Conservation (phyloP, 2,329 filamentous ascomycete genomes). For the Parastagonospora nodorum region DNA sequence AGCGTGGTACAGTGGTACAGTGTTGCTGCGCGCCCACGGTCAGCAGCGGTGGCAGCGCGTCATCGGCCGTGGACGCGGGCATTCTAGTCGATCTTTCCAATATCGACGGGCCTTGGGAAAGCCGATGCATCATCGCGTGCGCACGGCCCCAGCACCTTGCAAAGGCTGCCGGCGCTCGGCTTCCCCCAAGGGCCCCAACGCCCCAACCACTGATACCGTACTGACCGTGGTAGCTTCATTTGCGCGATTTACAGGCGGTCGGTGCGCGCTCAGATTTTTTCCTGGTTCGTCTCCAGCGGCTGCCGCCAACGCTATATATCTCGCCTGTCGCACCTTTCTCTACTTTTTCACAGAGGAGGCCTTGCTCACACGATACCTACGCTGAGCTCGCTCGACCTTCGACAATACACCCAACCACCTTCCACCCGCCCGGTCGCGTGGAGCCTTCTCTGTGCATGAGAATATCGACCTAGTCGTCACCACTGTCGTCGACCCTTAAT, state of each 20-base stretch:
- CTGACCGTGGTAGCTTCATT: constrained; percentile 11
- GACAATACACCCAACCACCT: constrained; percentile 15
- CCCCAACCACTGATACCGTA: constrained; percentile 9
- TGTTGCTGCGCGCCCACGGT: neutral
- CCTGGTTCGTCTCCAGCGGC: constrained; percentile 22
- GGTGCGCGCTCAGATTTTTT: constrained; percentile 34
- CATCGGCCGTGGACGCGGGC: constrained; percentile 2
- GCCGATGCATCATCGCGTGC: constrained; percentile 5
- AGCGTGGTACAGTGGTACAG: neutral
- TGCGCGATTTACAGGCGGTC: constrained; percentile 13
- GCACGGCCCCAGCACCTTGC: constrained; percentile 19
- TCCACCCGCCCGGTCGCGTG: constrained; percentile 22
- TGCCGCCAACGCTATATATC: constrained; percentile 25
- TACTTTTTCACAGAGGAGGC: constrained; percentile 34
- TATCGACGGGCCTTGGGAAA: constrained; percentile 3
- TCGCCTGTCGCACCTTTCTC: constrained; percentile 25
- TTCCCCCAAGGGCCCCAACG: constrained; percentile 10
- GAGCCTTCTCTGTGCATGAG: constrained; percentile 36
- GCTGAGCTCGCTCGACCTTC: constrained; percentile 33
- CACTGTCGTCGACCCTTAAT: constrained; percentile 12
- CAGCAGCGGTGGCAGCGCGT: neutral
- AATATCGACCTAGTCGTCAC: constrained; percentile 11
- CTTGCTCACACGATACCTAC: constrained; percentile 32
- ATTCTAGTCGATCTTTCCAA: constrained; percentile 11
- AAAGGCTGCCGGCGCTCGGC: constrained; percentile 16